Percentiles rank a stretch among this genome's conserved stretches.
phyloP scores from a whole-genome alignment of 2,329 filamentous ascomycete species.

The Kalmusia sp. region DNA sequence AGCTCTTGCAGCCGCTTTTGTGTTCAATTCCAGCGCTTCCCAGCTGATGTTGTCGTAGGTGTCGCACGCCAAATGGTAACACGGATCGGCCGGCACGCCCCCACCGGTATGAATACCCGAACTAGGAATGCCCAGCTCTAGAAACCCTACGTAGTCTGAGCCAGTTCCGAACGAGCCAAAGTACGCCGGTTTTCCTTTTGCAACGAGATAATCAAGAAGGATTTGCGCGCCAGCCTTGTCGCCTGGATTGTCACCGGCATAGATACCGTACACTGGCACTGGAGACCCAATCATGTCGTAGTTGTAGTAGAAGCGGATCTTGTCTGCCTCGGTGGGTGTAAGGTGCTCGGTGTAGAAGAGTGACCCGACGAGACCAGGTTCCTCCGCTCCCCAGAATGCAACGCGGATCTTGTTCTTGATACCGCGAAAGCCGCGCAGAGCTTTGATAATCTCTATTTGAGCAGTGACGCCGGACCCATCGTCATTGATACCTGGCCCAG shows the following conservation, averaged over 20 bases:
- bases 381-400: constrained; percentile 72
- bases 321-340: constrained; percentile 63
- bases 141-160: constrained; percentile 42
- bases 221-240: constrained; percentile 44
- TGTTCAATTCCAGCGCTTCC: constrained; percentile 40
- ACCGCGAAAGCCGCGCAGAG: constrained; percentile 57
- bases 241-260: constrained; percentile 37
- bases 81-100: constrained; percentile 38
- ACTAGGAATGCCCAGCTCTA: constrained; percentile 45
- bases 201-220: constrained; percentile 38
- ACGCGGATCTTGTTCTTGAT: constrained; percentile 71
- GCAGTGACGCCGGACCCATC: constrained; percentile 57
- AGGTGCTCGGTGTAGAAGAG: constrained; percentile 64
- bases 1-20: constrained; percentile 27
- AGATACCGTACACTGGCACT: constrained; percentile 13
- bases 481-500: constrained; percentile 63
- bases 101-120: constrained; percentile 46
- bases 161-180: constrained; percentile 39
- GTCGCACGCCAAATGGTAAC: constrained; percentile 48
- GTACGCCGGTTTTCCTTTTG: constrained; percentile 31
- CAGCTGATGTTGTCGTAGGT: constrained; percentile 41
- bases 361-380: constrained; percentile 67
- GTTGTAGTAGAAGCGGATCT: constrained; percentile 72
- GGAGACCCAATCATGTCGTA: constrained; percentile 64
- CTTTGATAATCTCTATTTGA: constrained; percentile 68